These are phyloP conservation scores for Xylariaceae sp. DNA, from an alignment of 2,329 filamentous ascomycete genomes.

Conservation along the genomic window DNA sequence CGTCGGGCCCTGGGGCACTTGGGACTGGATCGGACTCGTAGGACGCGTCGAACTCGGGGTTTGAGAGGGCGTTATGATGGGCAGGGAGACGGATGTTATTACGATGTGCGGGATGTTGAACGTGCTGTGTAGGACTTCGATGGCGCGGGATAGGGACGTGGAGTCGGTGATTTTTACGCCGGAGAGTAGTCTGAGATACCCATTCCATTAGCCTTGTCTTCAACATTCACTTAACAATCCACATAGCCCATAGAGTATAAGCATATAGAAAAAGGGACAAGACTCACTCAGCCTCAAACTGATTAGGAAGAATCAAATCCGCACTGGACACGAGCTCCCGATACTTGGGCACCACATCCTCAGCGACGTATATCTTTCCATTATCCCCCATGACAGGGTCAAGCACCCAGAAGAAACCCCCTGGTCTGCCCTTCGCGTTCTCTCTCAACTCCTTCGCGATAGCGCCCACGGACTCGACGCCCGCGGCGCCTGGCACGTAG, in stretches of 20 bases:
- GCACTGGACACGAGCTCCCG: slow-evolving; percentile 75
- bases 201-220: too few species aligned
- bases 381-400: slow-evolving; percentile 99
- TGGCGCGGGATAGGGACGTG: slow-evolving; percentile 67
- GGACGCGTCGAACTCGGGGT: slow-evolving; percentile 69
- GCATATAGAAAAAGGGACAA: not conserved
- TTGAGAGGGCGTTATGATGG: slow-evolving; percentile 45
- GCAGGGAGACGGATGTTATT: slow-evolving; percentile 82
- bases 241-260: too few species aligned
- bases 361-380: slow-evolving; percentile 83
- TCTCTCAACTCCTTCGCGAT: slow-evolving; percentile 79
- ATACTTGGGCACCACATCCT: slow-evolving; percentile 90
- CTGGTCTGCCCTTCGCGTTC: slow-evolving; percentile 57
- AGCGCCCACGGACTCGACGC: slow-evolving; percentile 77
- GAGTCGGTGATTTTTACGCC: slow-evolving; percentile 80
- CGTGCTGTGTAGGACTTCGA: slow-evolving; percentile 71
- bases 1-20: slow-evolving; percentile 32
- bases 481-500: slow-evolving; percentile 85
- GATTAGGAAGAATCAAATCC: slow-evolving; percentile 91
- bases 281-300: slow-evolving; percentile 93
- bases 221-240: too few species aligned
- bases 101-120: slow-evolving; percentile 84
- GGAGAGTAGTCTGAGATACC: slow-evolving; percentile 73
- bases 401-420: slow-evolving; percentile 92
- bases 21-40: slow-evolving; percentile 40